Evolutionary conservation across 2,329 filamentous ascomycete species (phyloP).

Genomic region (Coleophoma crateriformis): DNA sequence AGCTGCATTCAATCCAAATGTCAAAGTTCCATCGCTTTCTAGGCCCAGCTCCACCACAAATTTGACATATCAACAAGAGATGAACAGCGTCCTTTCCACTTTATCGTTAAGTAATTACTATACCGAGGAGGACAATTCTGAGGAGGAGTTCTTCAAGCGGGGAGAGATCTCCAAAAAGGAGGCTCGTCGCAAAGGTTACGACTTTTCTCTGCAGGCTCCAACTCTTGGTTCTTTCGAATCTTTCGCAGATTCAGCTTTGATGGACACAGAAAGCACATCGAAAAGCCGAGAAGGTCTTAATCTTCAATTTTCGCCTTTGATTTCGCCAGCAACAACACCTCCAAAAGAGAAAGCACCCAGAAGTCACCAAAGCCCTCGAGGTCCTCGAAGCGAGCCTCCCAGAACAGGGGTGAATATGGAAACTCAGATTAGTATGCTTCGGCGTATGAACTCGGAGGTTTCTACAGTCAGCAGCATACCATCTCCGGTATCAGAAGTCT

Average conservation of each 20-base stretch:
- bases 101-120: conserved; percentile 18
- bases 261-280: neutral
- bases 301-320: too few relatives aligned
- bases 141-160: conserved; percentile 15
- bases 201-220: conserved; percentile 4
- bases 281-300: too few relatives aligned
- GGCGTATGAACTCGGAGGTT: conserved; percentile 8
- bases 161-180: conserved; percentile 5
- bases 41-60: neutral
- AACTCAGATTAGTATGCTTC: conserved; percentile 4
- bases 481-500: neutral
- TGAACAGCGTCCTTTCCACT: conserved; percentile 10
- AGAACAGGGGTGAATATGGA: conserved; percentile 1
- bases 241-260: neutral
- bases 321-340: too few relatives aligned
- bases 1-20: conserved; percentile 14
- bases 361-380: neutral
- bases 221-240: too few relatives aligned
- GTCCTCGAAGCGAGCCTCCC: neutral
- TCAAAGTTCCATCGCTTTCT: conserved; percentile 8
- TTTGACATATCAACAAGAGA: neutral
- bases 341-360: too few relatives aligned
- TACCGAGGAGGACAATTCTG: conserved; percentile 6
- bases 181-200: conserved; percentile 7
- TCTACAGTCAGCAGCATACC: conserved; percentile 1